Percentiles rank a stretch among this genome's conserved stretches.
phyloP scores from a whole-genome alignment of 2,329 filamentous ascomycete genomes.

The Dactylella cylindrospora region DNA sequence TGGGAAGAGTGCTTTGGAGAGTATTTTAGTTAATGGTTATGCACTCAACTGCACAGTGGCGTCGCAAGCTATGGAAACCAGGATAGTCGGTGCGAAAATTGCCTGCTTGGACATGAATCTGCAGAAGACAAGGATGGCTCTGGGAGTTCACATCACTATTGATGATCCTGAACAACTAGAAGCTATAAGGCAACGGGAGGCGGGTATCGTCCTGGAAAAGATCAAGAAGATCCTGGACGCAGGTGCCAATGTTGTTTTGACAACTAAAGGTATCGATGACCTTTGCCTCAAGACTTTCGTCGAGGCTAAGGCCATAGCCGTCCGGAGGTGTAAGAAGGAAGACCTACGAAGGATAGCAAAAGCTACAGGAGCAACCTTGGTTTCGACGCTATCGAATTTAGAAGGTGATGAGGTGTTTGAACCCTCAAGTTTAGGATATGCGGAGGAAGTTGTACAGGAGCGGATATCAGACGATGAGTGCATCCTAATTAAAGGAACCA shows the following conservation, averaged over 20 bases:
- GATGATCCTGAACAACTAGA: constrained; percentile 96
- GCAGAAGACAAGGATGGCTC: constrained; percentile 98
- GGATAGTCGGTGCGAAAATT: constrained; percentile 91
- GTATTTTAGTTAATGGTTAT: constrained; percentile 89
- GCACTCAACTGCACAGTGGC: constrained; percentile 98
- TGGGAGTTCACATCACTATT: constrained; percentile 96
- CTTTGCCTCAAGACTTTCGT: constrained; percentile 91
- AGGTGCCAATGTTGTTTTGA: constrained; percentile 92
- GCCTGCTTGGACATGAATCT: constrained; percentile 96
- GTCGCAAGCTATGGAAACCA: constrained; percentile 95
- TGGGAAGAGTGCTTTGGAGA: constrained; percentile 87
- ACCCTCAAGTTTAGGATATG: constrained; percentile 79
- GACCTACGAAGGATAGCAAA: constrained; percentile 93
- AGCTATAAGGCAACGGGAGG: constrained; percentile 90
- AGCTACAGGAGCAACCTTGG: constrained; percentile 88
- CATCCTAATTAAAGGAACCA: constrained; percentile 94
- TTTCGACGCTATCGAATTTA: constrained; percentile 90
- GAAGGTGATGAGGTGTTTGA: constrained; percentile 98
- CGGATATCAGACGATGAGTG: constrained; percentile 98
- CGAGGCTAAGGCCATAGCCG: constrained; percentile 92
- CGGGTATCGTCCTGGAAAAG: constrained; percentile 87
- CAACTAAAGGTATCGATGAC: constrained; percentile 98
- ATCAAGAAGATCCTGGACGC: constrained; percentile 98
- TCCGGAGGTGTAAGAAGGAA: constrained; percentile 97
- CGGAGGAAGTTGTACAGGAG: constrained; percentile 96